phyloP scores from a whole-genome alignment of 805 yeast species.

The Saccharomycopsis guyanensis region DNA sequence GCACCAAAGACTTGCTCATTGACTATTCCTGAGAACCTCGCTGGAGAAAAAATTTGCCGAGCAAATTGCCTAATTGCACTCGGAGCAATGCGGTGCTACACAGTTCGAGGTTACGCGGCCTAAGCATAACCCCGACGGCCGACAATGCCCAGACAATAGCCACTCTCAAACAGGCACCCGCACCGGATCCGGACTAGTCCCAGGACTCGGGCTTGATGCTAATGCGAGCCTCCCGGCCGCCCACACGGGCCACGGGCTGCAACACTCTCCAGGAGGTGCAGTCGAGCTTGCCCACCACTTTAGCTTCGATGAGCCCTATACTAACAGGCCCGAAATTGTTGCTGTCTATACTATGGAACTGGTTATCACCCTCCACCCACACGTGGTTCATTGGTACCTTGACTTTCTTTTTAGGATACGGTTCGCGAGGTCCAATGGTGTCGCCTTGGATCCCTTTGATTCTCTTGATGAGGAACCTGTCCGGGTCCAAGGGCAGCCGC shows the following conservation, averaged over 20 bases:
- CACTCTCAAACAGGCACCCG: too few relatives aligned
- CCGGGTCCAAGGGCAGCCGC: conserved; percentile 76
- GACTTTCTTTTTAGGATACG: conserved; percentile 58
- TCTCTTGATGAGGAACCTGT: conserved; percentile 68
- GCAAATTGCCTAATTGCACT: too few relatives aligned
- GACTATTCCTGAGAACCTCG: too few relatives aligned
- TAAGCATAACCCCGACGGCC: too few relatives aligned
- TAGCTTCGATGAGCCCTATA: conserved; percentile 72
- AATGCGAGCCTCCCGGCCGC: conserved; percentile 49
- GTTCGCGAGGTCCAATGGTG: conserved; percentile 48
- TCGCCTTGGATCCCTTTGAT: conserved; percentile 74
- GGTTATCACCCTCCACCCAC: conserved; percentile 95
- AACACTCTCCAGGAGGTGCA: conserved; percentile 29
- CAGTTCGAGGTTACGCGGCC: too few relatives aligned
- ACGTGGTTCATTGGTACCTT: conserved; percentile 70
- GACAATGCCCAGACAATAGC: too few relatives aligned
- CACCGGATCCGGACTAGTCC: too few relatives aligned
- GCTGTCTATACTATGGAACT: conserved; percentile 71
- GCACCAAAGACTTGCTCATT: too few relatives aligned
- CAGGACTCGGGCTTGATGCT: too few relatives aligned
- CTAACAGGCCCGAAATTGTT: conserved; percentile 87
- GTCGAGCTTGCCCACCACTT: conserved; percentile 67
- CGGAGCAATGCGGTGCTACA: too few relatives aligned
- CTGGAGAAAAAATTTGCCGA: too few relatives aligned
- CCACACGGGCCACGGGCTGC: conserved; percentile 41